Percentiles rank a stretch among this genome's conserved stretches.
phyloP scores from a whole-genome alignment of 75 land plant species.

The Pinus taeda region DNA sequence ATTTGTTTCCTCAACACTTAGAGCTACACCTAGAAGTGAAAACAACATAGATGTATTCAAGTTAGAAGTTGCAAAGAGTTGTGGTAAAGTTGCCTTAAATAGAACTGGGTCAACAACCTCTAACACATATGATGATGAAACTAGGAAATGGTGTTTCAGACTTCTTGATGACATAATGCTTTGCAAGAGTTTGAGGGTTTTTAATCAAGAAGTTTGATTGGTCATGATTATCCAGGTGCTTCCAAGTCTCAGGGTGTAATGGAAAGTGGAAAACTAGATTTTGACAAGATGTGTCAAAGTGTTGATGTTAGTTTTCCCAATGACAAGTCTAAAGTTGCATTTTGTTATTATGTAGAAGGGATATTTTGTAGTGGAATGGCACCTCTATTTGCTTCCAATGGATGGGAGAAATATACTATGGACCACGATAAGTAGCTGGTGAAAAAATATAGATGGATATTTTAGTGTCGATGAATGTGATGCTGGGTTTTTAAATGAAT shows the following conservation, averaged over 20 bases:
- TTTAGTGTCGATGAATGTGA: conserved; percentile 27
- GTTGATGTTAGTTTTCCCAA: conserved; percentile 10
- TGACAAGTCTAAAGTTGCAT: conserved; percentile 27
- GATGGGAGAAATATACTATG: conserved; percentile 30
- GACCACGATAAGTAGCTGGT: conserved; percentile 26
- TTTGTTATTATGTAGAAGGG: conserved; percentile 28
- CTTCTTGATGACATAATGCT: conserved; percentile 86
- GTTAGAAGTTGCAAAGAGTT: conserved; percentile 18
- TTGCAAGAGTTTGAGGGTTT: conserved; percentile 20
- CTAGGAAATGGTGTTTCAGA: conserved; percentile 68
- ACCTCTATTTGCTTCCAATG: conserved; percentile 10
- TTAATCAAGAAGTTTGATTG: conserved; percentile 26
- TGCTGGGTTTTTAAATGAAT: conserved; percentile 32
- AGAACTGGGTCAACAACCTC: conserved; percentile 71
- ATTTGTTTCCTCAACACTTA: conserved; percentile 65
- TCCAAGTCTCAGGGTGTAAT: conserved; percentile 21
- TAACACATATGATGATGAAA: conserved; percentile 87
- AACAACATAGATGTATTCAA: conserved; percentile 2
- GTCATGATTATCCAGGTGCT: conserved; percentile 12
- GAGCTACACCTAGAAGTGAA: conserved; percentile 23
- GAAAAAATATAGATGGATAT: conserved; percentile 27
- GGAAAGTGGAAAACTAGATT: conserved; percentile 8
- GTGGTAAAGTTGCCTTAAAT: conserved; percentile 52
- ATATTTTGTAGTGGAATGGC: conserved; percentile 15
- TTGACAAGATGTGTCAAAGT: conserved; percentile 3